These are phyloP conservation scores for Ceratobasidium sp. DNA, from an alignment of 1,284 basidiomycete genomes.

Conservation along the genomic window DNA sequence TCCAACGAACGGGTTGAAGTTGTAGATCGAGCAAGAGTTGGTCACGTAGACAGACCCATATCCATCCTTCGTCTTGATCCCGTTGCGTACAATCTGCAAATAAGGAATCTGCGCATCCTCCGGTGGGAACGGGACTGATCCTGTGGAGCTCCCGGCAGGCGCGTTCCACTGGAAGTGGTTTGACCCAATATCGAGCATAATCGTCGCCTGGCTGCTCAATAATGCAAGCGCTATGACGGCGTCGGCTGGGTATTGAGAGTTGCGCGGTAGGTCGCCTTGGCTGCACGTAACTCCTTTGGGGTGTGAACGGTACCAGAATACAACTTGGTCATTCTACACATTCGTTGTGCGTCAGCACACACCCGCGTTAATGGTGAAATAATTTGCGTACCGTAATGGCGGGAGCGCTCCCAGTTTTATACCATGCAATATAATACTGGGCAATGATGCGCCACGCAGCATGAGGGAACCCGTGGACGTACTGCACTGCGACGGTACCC, in stretches of 20 bases:
- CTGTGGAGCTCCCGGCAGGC: constrained; percentile 55
- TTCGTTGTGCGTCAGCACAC: background rate
- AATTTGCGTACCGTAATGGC: constrained; percentile 48
- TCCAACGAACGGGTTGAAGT: constrained; percentile 43
- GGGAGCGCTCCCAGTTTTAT: constrained; percentile 55
- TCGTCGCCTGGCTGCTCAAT: constrained; percentile 54
- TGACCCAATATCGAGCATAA: constrained; percentile 56
- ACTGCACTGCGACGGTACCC: constrained; percentile 53
- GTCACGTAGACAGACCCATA: constrained; percentile 55
- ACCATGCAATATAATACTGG: constrained; percentile 57
- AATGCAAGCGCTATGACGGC: constrained; percentile 57
- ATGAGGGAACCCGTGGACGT: constrained; percentile 56
- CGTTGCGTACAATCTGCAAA: constrained; percentile 54
- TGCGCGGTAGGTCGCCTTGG: constrained; percentile 55
- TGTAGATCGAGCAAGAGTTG: constrained; percentile 38
- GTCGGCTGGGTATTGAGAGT: constrained; percentile 55
- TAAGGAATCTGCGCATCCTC: constrained; percentile 57
- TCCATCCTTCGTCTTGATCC: constrained; percentile 52
- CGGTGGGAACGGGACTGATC: constrained; percentile 55
- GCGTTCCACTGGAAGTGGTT: constrained; percentile 54
- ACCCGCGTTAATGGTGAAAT: background rate
- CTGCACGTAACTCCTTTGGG: constrained; percentile 55
- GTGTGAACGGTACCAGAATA: constrained; percentile 58
- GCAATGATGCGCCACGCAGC: constrained; percentile 56
- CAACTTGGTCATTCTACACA: constrained; percentile 53